A percentile compares a stretch with the other conserved stretches of the same genome.
Evolutionary conservation across 208 protist genomes (phyloP).

Genomic region (Acanthamoeba divionensis): DNA sequence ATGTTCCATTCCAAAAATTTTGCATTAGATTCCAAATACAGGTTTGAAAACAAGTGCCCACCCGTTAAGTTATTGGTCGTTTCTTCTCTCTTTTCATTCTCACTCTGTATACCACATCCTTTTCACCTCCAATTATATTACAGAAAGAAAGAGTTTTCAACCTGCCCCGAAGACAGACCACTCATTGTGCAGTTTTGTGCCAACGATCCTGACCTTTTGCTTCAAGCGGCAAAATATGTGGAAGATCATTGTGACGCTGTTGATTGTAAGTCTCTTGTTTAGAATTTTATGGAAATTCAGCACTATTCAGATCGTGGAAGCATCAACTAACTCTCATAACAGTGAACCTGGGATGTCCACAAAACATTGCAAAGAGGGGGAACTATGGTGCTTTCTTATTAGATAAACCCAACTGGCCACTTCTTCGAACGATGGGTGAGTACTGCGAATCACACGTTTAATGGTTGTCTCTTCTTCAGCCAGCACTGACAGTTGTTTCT

Average conservation of each 20-base stretch:
- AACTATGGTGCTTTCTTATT: constrained; percentile 67
- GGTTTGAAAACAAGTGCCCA: background rate
- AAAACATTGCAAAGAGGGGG: constrained; percentile 61
- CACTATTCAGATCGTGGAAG: too few relatives aligned
- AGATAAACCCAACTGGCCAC: constrained; percentile 55
- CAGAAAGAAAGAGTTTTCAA: constrained; percentile 47
- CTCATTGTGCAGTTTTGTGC: constrained; percentile 79
- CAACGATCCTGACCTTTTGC: constrained; percentile 74
- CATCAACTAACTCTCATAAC: background rate
- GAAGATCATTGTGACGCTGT: constrained; percentile 79
- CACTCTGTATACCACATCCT: background rate
- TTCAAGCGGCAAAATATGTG: constrained; percentile 75
- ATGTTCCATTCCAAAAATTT: constrained; percentile 66
- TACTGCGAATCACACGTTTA: background rate
- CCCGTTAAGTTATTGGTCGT: too few relatives aligned
- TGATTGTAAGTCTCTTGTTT: constrained; percentile 49
- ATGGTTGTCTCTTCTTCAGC: too few relatives aligned
- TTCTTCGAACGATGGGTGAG: constrained; percentile 42
- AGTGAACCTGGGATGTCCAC: constrained; percentile 53
- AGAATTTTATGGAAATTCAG: too few relatives aligned
- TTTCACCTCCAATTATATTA: background rate
- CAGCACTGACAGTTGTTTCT: background rate
- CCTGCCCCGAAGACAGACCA: constrained; percentile 73
- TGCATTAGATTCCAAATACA: background rate
- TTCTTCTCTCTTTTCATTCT: too few relatives aligned